A percentile compares a stretch with the other conserved stretches of the same genome.
Conservation (phyloP, 1,284 basidiomycete species). For the Flammula alnicola region DNA sequence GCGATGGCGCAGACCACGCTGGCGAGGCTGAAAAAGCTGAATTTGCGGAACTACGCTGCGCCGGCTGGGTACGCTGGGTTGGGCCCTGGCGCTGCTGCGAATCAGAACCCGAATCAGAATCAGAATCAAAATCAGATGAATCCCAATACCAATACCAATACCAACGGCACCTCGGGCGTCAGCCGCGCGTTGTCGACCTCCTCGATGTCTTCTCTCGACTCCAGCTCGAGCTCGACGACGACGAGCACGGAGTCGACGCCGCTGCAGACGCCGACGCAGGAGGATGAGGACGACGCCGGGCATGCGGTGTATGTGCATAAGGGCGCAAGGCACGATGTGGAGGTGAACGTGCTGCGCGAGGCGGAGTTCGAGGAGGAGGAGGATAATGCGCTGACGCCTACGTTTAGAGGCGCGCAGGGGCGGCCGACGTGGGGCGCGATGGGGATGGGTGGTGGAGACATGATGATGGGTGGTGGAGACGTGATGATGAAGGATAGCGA, state of each 20-base stretch:
- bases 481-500: too few relatives aligned
- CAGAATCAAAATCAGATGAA: too few relatives aligned
- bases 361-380: neutral
- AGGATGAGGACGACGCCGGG: conserved; percentile 4
- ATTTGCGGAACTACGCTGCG: conserved; percentile 55
- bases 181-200: conserved; percentile 8
- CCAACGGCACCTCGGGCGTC: too few relatives aligned
- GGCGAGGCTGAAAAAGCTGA: conserved; percentile 43
- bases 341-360: neutral
- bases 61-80: conserved; percentile 32
- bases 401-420: neutral
- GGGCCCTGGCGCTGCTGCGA: conserved; percentile 5
- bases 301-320: neutral
- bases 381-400: neutral
- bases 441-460: too few relatives aligned
- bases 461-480: too few relatives aligned
- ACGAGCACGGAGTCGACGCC: conserved; percentile 33
- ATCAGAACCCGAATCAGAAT: conserved; percentile 1
- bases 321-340: neutral
- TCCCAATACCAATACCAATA: too few relatives aligned
- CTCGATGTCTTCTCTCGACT: neutral
- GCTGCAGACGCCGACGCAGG: conserved; percentile 24
- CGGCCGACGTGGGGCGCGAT: neutral
- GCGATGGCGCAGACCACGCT: conserved; percentile 37
- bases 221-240: conserved; percentile 15